phyloP scores from a whole-genome alignment of 768 basidiomycete genomes.

The Boletales sp. region DNA sequence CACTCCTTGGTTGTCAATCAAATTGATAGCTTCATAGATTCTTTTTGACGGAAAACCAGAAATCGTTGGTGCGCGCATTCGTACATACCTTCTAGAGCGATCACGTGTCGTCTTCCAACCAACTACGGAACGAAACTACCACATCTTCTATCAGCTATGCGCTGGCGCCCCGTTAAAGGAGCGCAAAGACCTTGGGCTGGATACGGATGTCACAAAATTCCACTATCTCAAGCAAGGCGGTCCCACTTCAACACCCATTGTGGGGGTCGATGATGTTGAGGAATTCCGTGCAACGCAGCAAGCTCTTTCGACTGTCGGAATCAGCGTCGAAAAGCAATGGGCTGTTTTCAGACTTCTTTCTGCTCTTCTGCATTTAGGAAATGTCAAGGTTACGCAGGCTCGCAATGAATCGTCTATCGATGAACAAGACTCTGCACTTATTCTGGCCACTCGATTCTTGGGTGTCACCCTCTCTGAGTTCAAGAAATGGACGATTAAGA shows the following conservation, averaged over 20 bases:
- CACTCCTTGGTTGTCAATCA: background rate
- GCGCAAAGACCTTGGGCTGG: constrained; percentile 89
- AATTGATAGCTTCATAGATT: constrained; percentile 52
- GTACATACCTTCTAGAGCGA: constrained; percentile 96
- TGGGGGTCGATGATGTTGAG: constrained; percentile 92
- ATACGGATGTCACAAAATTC: constrained; percentile 82
- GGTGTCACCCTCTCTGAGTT: constrained; percentile 90
- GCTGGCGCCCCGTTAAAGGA: constrained; percentile 95
- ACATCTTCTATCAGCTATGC: constrained; percentile 99
- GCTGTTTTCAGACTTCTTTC: constrained; percentile 93
- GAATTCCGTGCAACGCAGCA: constrained; percentile 93
- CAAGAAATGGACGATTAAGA: constrained; percentile 99
- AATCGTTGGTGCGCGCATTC: constrained; percentile 97
- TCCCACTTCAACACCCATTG: constrained; percentile 77
- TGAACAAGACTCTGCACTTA: constrained; percentile 76
- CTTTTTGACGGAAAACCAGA: constrained; percentile 94
- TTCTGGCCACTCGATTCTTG: constrained; percentile 82
- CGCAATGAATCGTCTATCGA: constrained; percentile 83
- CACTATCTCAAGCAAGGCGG: constrained; percentile 93
- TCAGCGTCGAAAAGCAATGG: constrained; percentile 98
- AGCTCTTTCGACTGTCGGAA: constrained; percentile 94
- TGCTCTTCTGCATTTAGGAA: constrained; percentile 94
- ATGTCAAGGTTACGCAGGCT: constrained; percentile 82
- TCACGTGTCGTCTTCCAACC: constrained; percentile 98
- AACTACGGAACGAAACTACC: constrained; percentile 95